These are phyloP conservation scores for Ilyonectria mors-panacis DNA, from an alignment of 2,329 filamentous ascomycete species.

Conservation along the genomic window DNA sequence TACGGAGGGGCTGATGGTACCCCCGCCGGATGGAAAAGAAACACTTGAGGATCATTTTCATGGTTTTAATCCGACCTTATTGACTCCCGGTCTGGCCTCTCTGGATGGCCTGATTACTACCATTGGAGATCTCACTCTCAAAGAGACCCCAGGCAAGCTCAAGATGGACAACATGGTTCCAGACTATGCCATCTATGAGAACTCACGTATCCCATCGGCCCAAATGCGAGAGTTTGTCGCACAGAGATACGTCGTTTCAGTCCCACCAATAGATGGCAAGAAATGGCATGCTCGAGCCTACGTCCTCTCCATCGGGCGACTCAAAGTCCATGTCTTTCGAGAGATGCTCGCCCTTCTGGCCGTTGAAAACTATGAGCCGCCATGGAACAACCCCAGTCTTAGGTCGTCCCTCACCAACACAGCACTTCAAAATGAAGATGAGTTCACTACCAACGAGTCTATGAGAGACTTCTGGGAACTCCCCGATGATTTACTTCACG, in stretches of 20 bases:
- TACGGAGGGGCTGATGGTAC: background rate
- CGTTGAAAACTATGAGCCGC: slow-evolving; percentile 53
- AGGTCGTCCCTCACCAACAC: slow-evolving; percentile 56
- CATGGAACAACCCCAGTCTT: slow-evolving; percentile 54
- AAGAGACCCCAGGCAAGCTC: background rate
- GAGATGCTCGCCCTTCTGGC: slow-evolving; percentile 56
- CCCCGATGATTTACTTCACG: slow-evolving; percentile 48
- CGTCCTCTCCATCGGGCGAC: slow-evolving; percentile 53
- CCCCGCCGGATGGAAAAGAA: too few relatives aligned
- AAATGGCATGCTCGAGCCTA: slow-evolving; percentile 58
- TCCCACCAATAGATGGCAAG: slow-evolving; percentile 50
- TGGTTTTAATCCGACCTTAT: slow-evolving; percentile 42
- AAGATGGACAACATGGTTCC: slow-evolving; percentile 18
- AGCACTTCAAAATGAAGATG: slow-evolving; percentile 54
- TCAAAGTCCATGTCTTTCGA: slow-evolving; percentile 56
- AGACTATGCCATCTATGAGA: slow-evolving; percentile 49
- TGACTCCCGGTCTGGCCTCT: slow-evolving; percentile 45
- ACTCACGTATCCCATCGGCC: slow-evolving; percentile 54
- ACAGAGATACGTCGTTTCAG: slow-evolving; percentile 54
- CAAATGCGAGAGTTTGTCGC: slow-evolving; percentile 57
- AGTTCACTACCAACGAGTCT: slow-evolving; percentile 50
- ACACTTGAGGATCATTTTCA: slow-evolving; percentile 11
- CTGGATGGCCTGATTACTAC: slow-evolving; percentile 52
- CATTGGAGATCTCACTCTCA: slow-evolving; percentile 40
- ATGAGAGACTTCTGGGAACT: slow-evolving; percentile 55